Percentiles rank a stretch among this genome's conserved stretches.
phyloP scores from a whole-genome alignment of 495 filamentous ascomycete species.

The Clohesyomyces aquaticus region DNA sequence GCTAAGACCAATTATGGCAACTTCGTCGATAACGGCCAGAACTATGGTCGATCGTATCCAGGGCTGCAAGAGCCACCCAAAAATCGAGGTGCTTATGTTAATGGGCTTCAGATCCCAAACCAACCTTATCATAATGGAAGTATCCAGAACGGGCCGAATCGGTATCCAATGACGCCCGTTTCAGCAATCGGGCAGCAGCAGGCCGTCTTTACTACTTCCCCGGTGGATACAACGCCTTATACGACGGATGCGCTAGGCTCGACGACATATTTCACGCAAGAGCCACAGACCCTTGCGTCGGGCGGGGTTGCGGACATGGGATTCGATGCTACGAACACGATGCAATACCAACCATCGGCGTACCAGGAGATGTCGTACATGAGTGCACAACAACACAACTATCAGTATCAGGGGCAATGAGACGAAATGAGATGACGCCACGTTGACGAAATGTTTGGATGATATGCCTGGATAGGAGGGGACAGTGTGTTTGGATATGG shows the following conservation, averaged over 20 bases:
- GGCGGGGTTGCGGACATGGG: conserved; percentile 24
- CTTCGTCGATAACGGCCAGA: conserved; percentile 15
- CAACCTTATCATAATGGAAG: conserved; percentile 34
- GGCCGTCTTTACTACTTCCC: conserved; percentile 32
- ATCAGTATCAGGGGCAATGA: conserved; percentile 36
- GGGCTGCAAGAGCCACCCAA: conserved; percentile 31
- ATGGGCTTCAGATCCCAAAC: conserved; percentile 31
- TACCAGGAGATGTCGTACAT: conserved; percentile 39
- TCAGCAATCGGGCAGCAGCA: conserved; percentile 34
- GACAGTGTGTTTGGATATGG: neutral
- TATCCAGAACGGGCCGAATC: conserved; percentile 32
- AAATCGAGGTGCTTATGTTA: conserved; percentile 26
- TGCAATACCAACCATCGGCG: conserved; percentile 23
- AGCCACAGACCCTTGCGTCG: conserved; percentile 22
- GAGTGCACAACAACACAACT: conserved; percentile 28
- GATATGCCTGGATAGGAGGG: neutral
- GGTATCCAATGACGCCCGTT: conserved; percentile 34
- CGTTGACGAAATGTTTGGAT: conserved; percentile 2
- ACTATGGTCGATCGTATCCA: conserved; percentile 33
- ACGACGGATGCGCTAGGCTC: conserved; percentile 28
- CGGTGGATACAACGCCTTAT: conserved; percentile 36
- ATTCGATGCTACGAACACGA: conserved; percentile 16
- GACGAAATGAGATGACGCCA: conserved; percentile 8
- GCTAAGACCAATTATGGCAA: conserved; percentile 24
- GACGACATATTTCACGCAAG: conserved; percentile 35